Conservation (phyloP, 179 eudicot genomes). For the Actinidia polygama region DNA sequence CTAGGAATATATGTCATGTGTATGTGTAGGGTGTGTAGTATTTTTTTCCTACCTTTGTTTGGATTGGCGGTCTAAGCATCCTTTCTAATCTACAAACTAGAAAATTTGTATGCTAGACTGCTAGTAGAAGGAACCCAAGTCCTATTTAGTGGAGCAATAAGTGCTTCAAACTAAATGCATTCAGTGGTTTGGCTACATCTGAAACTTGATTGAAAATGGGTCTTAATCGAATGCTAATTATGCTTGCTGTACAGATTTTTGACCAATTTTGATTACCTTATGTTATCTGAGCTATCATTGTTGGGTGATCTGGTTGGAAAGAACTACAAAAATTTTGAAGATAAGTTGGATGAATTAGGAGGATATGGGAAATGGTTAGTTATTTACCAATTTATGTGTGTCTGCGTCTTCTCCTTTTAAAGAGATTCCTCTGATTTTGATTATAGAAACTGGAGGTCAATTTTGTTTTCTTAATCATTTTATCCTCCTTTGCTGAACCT, state of each 20-base stretch:
- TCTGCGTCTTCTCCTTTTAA: background rate
- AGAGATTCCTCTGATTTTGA: too few species aligned
- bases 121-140: background rate
- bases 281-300: background rate
- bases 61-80: background rate
- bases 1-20: background rate
- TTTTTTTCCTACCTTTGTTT: background rate
- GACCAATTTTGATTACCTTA: background rate
- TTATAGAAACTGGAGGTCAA: too few species aligned
- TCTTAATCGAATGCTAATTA: background rate
- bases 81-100: background rate
- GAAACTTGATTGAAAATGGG: background rate
- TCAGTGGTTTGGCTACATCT: too few species aligned
- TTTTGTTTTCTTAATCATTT: background rate
- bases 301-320: constrained; percentile 2
- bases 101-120: background rate
- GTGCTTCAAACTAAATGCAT: background rate
- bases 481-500: background rate
- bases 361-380: background rate
- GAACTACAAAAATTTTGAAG: background rate
- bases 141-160: background rate
- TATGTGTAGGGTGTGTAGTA: background rate
- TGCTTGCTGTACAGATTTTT: background rate
- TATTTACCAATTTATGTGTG: background rate
- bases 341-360: background rate